Percentiles rank a stretch among this genome's conserved stretches.
Conservation (phyloP, 2,329 filamentous ascomycete species). For the Fusarium virguliforme region DNA sequence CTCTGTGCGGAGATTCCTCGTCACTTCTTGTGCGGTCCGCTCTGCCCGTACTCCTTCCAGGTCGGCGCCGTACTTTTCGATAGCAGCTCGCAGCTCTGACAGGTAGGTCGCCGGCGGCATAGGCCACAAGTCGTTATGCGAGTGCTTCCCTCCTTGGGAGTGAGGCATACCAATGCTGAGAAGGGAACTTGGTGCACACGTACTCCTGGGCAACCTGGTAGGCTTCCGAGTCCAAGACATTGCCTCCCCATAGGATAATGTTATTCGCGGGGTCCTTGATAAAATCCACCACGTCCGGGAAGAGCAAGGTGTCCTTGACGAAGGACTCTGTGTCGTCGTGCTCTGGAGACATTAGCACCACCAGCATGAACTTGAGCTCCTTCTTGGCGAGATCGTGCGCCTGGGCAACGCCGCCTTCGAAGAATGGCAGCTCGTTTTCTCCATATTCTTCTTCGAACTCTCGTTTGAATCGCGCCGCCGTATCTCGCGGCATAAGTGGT, state of each 20-base stretch:
- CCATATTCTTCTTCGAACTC: constrained; percentile 98
- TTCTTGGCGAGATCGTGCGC: constrained; percentile 91
- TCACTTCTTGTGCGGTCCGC: constrained; percentile 83
- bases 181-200: constrained; percentile 93
- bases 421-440: constrained; percentile 79
- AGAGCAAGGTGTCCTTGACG: constrained; percentile 85
- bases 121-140: constrained; percentile 86
- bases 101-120: constrained; percentile 80
- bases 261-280: constrained; percentile 83
- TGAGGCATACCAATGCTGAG: constrained; percentile 87
- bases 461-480: constrained; percentile 87
- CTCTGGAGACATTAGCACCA: constrained; percentile 90
- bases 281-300: constrained; percentile 80
- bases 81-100: constrained; percentile 80
- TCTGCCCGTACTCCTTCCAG: constrained; percentile 82
- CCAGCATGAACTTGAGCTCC: constrained; percentile 92
- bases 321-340: constrained; percentile 93
- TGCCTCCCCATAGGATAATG: constrained; percentile 92
- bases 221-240: constrained; percentile 92
- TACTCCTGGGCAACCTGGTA: constrained; percentile 93
- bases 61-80: constrained; percentile 82
- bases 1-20: constrained; percentile 85
- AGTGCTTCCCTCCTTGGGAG: constrained; percentile 85
- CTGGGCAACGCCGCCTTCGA: constrained; percentile 92
- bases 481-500: constrained; percentile 87